These are phyloP conservation scores for Hirsutella thompsonii DNA, from an alignment of 2,329 filamentous ascomycete genomes.

Conservation along the genomic window DNA sequence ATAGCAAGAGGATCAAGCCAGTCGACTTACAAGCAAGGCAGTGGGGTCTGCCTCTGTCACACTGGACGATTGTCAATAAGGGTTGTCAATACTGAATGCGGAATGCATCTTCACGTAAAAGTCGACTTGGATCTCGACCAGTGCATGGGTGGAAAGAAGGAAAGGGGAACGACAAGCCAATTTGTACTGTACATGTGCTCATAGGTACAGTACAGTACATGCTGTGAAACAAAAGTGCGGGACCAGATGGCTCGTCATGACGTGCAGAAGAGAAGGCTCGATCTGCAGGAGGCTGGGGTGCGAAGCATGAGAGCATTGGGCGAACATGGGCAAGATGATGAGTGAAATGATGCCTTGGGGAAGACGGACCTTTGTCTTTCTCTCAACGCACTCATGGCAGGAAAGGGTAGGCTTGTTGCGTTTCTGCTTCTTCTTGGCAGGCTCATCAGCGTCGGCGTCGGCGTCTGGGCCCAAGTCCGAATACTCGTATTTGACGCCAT, in stretches of 20 bases:
- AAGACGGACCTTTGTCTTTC: conserved; percentile 63
- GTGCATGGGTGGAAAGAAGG: background rate
- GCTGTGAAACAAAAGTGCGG: background rate
- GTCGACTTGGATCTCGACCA: too few relatives aligned
- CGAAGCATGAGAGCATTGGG: too few relatives aligned
- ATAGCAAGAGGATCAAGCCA: background rate
- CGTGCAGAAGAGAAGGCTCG: background rate
- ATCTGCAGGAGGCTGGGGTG: too few relatives aligned
- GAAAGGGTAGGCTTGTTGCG: conserved; percentile 74
- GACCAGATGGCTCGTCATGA: background rate
- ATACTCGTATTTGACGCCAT: background rate
- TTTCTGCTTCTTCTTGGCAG: conserved; percentile 61
- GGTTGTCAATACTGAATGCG: too few relatives aligned
- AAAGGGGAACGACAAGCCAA: too few relatives aligned
- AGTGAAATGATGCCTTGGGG: background rate
- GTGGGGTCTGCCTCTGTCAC: conserved; percentile 59
- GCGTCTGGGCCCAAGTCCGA: conserved; percentile 2
- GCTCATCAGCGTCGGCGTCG: conserved; percentile 19
- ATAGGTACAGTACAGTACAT: too few relatives aligned
- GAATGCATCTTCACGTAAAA: too few relatives aligned
- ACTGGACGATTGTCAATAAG: conserved; percentile 30
- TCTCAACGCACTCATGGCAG: conserved; percentile 67
- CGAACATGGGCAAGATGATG: too few relatives aligned
- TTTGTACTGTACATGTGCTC: too few relatives aligned
- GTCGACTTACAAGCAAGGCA: conserved; percentile 46